phyloP scores from a whole-genome alignment of 2,329 filamentous ascomycete genomes.

The Aspergillus caelatus region DNA sequence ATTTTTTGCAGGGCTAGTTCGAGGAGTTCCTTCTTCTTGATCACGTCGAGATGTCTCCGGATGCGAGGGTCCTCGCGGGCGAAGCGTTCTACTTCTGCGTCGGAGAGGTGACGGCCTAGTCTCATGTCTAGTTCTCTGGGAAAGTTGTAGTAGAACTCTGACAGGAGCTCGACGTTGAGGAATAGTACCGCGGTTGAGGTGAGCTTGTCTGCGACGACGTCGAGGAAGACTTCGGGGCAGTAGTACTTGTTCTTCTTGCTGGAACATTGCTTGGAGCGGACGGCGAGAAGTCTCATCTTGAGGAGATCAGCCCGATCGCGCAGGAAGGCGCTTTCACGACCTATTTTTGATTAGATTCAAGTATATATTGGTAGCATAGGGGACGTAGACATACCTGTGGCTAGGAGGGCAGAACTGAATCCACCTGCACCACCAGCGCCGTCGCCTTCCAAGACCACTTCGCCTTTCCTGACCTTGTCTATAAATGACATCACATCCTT shows the following conservation, averaged over 20 bases:
- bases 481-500: conserved; percentile 89
- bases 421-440: conserved; percentile 84
- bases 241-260: conserved; percentile 88
- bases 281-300: conserved; percentile 82
- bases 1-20: conserved; percentile 96
- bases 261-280: conserved; percentile 88
- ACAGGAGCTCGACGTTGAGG: conserved; percentile 93
- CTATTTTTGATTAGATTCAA: conserved; percentile 48
- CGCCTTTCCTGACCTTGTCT: conserved; percentile 84
- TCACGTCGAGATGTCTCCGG: conserved; percentile 84
- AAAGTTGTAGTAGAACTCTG: conserved; percentile 98
- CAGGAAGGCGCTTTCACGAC: conserved; percentile 90
- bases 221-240: conserved; percentile 96
- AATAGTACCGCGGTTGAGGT: conserved; percentile 95
- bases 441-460: conserved; percentile 82
- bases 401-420: conserved; percentile 84
- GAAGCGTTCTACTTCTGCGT: conserved; percentile 83
- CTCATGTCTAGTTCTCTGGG: conserved; percentile 87
- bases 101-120: conserved; percentile 77
- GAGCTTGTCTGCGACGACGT: conserved; percentile 92
- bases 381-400: conserved; percentile 64
- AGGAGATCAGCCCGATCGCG: conserved; percentile 88
- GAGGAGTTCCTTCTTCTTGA: conserved; percentile 85
- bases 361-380: not conserved
- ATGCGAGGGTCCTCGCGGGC: conserved; percentile 93